Percentiles rank a stretch among this genome's conserved stretches.
phyloP scores from a whole-genome alignment of 192 early-diverging fungal genomes.

The Podochytrium sp. region DNA sequence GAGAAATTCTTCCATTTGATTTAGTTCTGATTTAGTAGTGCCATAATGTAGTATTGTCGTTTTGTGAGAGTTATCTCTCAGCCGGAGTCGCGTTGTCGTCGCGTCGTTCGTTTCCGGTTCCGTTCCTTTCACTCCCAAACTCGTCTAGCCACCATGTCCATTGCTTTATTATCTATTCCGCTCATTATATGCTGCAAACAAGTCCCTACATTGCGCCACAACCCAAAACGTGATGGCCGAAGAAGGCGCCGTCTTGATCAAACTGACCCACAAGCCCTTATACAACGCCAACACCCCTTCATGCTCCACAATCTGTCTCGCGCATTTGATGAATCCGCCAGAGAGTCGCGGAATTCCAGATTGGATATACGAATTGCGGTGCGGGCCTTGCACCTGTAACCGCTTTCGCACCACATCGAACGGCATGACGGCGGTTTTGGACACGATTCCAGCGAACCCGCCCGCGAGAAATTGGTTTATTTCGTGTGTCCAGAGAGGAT shows the following conservation, averaged over 20 bases:
- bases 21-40: too few relatives aligned
- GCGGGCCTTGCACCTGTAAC: constrained; percentile 75
- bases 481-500: constrained; percentile 2
- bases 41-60: too few relatives aligned
- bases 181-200: constrained; percentile 1
- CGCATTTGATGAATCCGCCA: constrained; percentile 60
- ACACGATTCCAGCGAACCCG: constrained; percentile 76
- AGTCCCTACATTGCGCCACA: constrained; percentile 26
- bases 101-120: too few relatives aligned
- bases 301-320: constrained; percentile 65
- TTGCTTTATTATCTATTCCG: too few relatives aligned
- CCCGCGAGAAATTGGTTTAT: constrained; percentile 77
- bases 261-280: constrained; percentile 81
- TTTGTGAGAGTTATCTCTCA: too few relatives aligned
- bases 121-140: too few relatives aligned
- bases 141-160: too few relatives aligned
- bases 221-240: constrained; percentile 89
- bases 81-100: too few relatives aligned
- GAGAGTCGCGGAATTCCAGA: constrained; percentile 67
- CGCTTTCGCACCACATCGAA: constrained; percentile 79
- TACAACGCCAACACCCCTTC: constrained; percentile 88
- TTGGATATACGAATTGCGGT: constrained; percentile 62
- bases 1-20: too few relatives aligned
- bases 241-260: constrained; percentile 86
- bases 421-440: constrained; percentile 88